Evolutionary conservation across 2,329 filamentous ascomycete genomes (phyloP), one percentile per base, ranked within the genome.

Genomic region (Fonsecaea pedrosoi): DNA sequence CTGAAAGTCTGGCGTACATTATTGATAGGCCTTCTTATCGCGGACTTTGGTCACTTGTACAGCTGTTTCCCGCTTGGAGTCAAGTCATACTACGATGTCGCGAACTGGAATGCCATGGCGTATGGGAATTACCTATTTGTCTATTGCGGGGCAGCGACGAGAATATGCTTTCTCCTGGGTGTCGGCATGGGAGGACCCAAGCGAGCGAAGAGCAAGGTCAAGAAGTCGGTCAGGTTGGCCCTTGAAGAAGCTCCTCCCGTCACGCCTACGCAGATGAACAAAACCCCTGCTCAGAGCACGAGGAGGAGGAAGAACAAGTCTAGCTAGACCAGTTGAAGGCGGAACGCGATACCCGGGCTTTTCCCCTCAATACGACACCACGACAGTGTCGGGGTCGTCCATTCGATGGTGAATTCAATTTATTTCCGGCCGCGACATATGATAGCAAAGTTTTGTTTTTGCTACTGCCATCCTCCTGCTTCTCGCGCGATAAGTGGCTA

Each of bases 21-120:
- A 32, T 80, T 94, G 4, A 79, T 89, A 54, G 88, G 85, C 42
- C 80, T 94, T 66, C 82, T 94, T 37, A 76, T 94, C 15, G 91
- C 90, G n/a, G 91, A 94, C 77, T 76, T 92, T 38, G 91, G 91
- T 3, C 91, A 94, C 77, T 79, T 94, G 63, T 91, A 88, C 77
- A 87, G 87, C 40, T 83, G 93, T 66, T 79, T 81, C 40, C 80
- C 80, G 34, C 80, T 90, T 35, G 91, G 90, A 0, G 70, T 75
- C 12, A 78, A 80, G 8, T 81, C 92, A n/a, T 92, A 90, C 77
- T 91, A 86, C 83, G 82, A 86, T 70, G 81, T 86, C 34, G 73
- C 78, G 70, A 76, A 77, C 9, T 92, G 89, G 90, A 91, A 90
- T 76, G 82, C 83, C 12, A 89, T 90, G 68, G 87, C 88, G 70